Evolutionary conservation across 2,329 filamentous ascomycete species (phyloP), one percentile per base, ranked within the genome.

Genomic region (Ilyonectria destructans): DNA sequence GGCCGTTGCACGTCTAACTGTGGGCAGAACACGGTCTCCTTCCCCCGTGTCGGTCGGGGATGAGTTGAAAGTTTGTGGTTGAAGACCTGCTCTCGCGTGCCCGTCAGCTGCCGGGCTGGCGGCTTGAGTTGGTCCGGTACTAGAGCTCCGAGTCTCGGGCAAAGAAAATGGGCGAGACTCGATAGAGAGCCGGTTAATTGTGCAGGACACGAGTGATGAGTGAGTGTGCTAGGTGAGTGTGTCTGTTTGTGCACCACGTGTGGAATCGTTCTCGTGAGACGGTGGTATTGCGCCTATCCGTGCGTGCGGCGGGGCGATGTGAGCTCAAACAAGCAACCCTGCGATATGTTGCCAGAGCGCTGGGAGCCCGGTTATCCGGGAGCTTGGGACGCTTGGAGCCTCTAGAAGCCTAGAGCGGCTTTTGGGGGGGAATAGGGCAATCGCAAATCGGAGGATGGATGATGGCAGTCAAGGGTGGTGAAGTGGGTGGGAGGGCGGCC

Each of bases 281-380:
- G 40, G 40, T 58, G 55, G n/a, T 26, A 45, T 46, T 46, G 55
- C 33, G 19, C 12, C 33, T 13, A 55, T 17, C 31, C 48, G 29
- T 19, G 17, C 7, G 37, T 8, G 19, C 33, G 19, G 60, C 49
- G 51, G 57, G 58, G 57, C 43, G 45, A 31, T 8, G 37, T 40
- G 45, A 55, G 37, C 26, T 60, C 13, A 51, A 35, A 46, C 31
- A 54, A 57, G n/a, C 35, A 62, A 48, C 58, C 63, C 58, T 61
- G 52, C 45, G 21, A 58, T 15, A 23, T 51, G 58, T 48, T 58
- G 52, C 58, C 63, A 56, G 58, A 62, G 58, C 37, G 46, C 52
- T 66, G 56, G 62, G 62, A 65, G 48, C 49, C 58, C 46, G 58
- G 58, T 35, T 49, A 51, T 62, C 63, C 52, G 52, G 55, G 31